Evolutionary conservation across 495 filamentous ascomycete species (phyloP).

Genomic region (Lineolata rhizophorae): DNA sequence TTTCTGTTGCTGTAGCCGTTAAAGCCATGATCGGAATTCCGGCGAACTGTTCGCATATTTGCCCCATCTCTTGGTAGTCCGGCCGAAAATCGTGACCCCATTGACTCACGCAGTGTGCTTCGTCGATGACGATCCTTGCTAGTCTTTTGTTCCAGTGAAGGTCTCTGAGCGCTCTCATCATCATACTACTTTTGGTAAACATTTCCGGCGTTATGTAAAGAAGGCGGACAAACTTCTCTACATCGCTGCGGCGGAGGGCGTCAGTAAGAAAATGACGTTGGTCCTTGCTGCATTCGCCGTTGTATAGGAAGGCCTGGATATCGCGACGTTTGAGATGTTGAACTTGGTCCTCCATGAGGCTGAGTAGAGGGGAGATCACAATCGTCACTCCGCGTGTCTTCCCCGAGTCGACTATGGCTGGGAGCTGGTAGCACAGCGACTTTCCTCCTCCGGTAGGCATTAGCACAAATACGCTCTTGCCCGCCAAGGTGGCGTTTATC

Average conservation of each 20-base stretch:
- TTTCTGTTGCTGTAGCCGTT: constrained; percentile 84
- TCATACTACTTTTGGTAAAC: constrained; percentile 52
- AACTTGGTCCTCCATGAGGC: constrained; percentile 93
- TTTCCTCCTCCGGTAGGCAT: constrained; percentile 98
- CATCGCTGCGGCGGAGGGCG: constrained; percentile 31
- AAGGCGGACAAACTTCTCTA: constrained; percentile 52
- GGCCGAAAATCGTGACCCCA: constrained; percentile 98
- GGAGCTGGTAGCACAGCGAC: constrained; percentile 89
- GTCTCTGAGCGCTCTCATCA: constrained; percentile 35
- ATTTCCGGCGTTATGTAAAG: constrained; percentile 96
- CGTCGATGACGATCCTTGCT: constrained; percentile 86
- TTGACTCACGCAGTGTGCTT: constrained; percentile 95
- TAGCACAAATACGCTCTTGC: constrained; percentile 76
- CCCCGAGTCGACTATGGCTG: constrained; percentile 62
- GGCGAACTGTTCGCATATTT: constrained; percentile 41
- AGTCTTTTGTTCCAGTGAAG: constrained; percentile 46
- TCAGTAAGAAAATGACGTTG: constrained; percentile 37
- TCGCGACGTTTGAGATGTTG: constrained; percentile 50
- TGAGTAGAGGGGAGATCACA: constrained; percentile 83
- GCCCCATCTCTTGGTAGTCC: constrained; percentile 75
- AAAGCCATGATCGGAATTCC: constrained; percentile 80
- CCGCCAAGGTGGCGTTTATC: constrained; percentile 74
- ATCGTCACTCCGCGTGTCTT: constrained; percentile 71
- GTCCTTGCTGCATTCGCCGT: constrained; percentile 39
- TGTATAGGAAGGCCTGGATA: constrained; percentile 57